Conservation (phyloP, 805 yeast species). For the Starmerella sp. region DNA sequence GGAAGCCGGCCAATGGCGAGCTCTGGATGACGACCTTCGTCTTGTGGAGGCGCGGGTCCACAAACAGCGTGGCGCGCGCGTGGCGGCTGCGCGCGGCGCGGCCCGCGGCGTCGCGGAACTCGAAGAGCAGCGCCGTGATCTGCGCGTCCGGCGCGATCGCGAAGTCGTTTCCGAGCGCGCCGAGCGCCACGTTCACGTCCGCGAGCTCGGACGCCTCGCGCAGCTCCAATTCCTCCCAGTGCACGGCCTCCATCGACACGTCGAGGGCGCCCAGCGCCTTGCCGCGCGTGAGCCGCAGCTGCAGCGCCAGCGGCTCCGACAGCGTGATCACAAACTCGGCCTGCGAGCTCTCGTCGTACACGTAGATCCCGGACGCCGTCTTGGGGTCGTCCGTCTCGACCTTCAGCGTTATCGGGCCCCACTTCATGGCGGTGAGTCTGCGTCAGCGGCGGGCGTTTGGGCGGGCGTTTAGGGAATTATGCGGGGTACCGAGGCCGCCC, state of each 20-base stretch:
- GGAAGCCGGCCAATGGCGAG: slow-evolving; percentile 29
- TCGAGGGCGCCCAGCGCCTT: slow-evolving; percentile 8
- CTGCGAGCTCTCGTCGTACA: background rate
- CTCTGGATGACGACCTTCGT: slow-evolving; percentile 17
- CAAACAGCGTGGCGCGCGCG: background rate
- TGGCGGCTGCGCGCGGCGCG: background rate
- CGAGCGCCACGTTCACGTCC: background rate
- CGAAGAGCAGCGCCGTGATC: slow-evolving; percentile 10
- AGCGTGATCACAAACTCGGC: slow-evolving; percentile 8
- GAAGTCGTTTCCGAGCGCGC: slow-evolving; percentile 10
- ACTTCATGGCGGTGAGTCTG: slow-evolving; percentile 2
- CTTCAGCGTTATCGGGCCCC: slow-evolving; percentile 12
- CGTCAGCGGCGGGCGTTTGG: background rate
- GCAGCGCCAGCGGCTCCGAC: slow-evolving; percentile 4
- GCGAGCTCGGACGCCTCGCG: background rate
- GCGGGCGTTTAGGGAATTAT: too few relatives aligned
- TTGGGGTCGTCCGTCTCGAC: slow-evolving; percentile 2
- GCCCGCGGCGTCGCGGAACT: slow-evolving; percentile 5
- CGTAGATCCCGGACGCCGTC: slow-evolving; percentile 13
- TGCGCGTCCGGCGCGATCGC: slow-evolving; percentile 7
- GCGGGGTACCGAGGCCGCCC: too few relatives aligned
- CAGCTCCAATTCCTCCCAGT: slow-evolving; percentile 18
- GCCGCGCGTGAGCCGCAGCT: slow-evolving; percentile 5
- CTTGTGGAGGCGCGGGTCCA: background rate
- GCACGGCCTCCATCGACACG: slow-evolving; percentile 3